Percentiles rank a stretch among this genome's conserved stretches.
Evolutionary conservation across 129 eudicot genomes (phyloP).

Genomic region (Gnaphalium uliginosum): DNA sequence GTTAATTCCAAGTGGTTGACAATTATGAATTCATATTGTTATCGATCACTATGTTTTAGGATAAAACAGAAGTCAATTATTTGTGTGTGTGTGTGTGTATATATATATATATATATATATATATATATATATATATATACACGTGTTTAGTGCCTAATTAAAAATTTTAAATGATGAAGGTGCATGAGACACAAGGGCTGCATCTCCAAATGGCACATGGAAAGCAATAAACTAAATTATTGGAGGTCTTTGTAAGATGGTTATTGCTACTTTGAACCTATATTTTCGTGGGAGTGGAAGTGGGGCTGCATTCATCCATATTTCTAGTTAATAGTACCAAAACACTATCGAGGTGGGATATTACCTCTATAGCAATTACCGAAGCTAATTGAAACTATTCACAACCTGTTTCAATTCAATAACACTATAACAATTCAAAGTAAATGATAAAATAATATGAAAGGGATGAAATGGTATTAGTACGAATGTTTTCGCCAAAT

Average conservation of each 20-base stretch:
- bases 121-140: background rate
- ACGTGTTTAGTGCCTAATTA: background rate
- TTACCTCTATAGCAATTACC: no score
- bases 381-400: no score
- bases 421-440: no score
- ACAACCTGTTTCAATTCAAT: no score
- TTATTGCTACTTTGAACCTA: background rate
- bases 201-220: slow-evolving; percentile 29
- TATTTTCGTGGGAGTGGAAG: background rate
- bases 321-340: background rate
- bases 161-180: background rate
- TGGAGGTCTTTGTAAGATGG: slow-evolving; percentile 7
- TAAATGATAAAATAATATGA: no score
- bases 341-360: background rate
- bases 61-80: background rate
- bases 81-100: background rate
- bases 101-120: no score
- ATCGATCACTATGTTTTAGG: background rate
- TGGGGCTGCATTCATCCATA: background rate
- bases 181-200: background rate
- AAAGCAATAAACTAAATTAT: slow-evolving; percentile 19
- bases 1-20: background rate
- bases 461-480: no score
- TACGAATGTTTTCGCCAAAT: no score
- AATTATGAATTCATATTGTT: background rate